Base-by-base conservation (phyloP, 331 rosid genomes). In the Acacia concinna region DNA sequence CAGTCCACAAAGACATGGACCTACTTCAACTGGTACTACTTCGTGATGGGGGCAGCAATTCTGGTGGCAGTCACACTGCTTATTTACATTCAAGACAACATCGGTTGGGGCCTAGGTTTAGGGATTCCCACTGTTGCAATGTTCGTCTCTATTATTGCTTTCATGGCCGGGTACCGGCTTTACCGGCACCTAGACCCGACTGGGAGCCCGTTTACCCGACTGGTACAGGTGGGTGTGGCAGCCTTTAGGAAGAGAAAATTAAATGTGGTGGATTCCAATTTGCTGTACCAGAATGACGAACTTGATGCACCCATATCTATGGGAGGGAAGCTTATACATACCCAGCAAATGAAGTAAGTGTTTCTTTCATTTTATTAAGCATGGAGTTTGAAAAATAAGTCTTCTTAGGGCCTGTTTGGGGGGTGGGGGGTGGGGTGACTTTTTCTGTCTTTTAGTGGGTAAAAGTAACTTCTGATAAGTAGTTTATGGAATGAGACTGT, bases 71-170 rank as follows among this genome's bases (percentile, higher is more conserved):
- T 96, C 10, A 96, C 99, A 0, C 94, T 96, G 9, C 80, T 96
- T 12, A 96, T 96, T 18, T 96, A 93, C n/a, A 85, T 96, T 59
- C 99, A 96, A 75, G 99, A 96, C 57, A 89, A 93, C 25, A 60
- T 96, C 23, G 99, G 99, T 2, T 96, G 99, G 99, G 99, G 97
- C 0, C 78, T 82, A 87, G 99, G 99, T 4, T 86, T 93, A 5
- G 99, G 94, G 1, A 76, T 93, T 14, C 97, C 99, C 9, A 82
- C 98, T 12, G 12, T 89, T 0, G 96, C 94, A 1, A 96, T 96
- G 98, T 81, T 93, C 25, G 6, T 96, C 4, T 96, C 99, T 11
- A 83, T 96, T 23, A 63, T 93, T 34, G 40, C 85, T 0, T 96
- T 93, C 52, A 18, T 96, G 27, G 14, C 79, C n/a, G 97, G 97